Percentiles rank a stretch among this genome's conserved stretches.
Conservation (phyloP, 2,329 filamentous ascomycete species). For the Podosphaera aphanis region DNA sequence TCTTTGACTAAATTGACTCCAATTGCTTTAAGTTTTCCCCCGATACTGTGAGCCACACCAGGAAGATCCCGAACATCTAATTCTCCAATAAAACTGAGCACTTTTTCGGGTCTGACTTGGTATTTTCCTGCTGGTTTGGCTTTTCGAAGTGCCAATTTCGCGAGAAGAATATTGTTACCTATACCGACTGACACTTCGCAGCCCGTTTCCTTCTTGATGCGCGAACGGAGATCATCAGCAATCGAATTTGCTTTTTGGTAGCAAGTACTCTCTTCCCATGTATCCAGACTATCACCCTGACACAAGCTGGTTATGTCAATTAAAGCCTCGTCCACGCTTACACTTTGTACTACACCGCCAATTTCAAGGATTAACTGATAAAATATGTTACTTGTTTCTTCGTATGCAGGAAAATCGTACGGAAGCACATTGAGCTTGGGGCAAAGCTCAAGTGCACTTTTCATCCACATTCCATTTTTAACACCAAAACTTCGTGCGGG, state of each 20-base stretch:
- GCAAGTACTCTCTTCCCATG: neutral
- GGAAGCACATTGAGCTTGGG: slow-evolving; percentile 73
- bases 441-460: slow-evolving; percentile 58
- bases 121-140: slow-evolving; percentile 89
- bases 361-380: slow-evolving; percentile 64
- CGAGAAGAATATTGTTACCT: slow-evolving; percentile 69
- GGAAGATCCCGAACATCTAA: slow-evolving; percentile 64
- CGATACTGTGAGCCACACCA: slow-evolving; percentile 77
- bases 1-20: slow-evolving; percentile 67
- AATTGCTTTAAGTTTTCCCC: slow-evolving; percentile 69
- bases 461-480: slow-evolving; percentile 99
- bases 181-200: slow-evolving; percentile 87
- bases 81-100: slow-evolving; percentile 52
- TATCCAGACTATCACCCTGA: slow-evolving; percentile 37
- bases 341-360: slow-evolving; percentile 74
- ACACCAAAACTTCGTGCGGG: slow-evolving; percentile 65
- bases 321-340: slow-evolving; percentile 88
- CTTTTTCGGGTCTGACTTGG: slow-evolving; percentile 61
- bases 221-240: slow-evolving; percentile 39
- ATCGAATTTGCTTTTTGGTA: slow-evolving; percentile 57
- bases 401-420: slow-evolving; percentile 88
- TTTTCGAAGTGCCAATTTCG: slow-evolving; percentile 71
- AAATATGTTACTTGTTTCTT: slow-evolving; percentile 70
- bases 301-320: slow-evolving; percentile 60
- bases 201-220: slow-evolving; percentile 50